These are phyloP conservation scores for Cercospora beticola DNA, from an alignment of 2,329 filamentous ascomycete species.

Conservation along the genomic window DNA sequence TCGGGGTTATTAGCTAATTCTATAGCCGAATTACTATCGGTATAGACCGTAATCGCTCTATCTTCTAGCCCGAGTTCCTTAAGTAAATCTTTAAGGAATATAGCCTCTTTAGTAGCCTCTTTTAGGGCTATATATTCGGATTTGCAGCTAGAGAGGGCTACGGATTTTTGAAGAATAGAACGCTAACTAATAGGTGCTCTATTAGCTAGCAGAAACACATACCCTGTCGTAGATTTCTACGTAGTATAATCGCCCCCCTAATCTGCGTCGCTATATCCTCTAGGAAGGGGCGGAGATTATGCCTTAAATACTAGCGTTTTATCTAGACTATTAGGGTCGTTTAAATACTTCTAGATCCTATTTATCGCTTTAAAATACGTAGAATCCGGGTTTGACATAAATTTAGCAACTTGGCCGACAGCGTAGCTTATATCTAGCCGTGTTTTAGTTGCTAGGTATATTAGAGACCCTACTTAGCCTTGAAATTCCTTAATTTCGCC, in stretches of 20 bases:
- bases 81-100: conserved; percentile 16
- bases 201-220: no score
- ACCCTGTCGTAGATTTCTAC: no score
- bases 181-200: no score
- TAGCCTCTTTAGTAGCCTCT: conserved; percentile 10
- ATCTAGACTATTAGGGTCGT: conserved; percentile 1
- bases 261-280: neutral
- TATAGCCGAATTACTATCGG: conserved; percentile 6
- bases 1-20: conserved; percentile 11
- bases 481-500: conserved; percentile 9
- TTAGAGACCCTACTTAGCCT: conserved; percentile 8
- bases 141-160: conserved; percentile 6
- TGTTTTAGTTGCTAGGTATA: neutral
- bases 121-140: conserved; percentile 14
- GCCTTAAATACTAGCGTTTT: conserved; percentile 3
- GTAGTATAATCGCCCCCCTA: conserved; percentile 12
- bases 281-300: conserved; percentile 1
- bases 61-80: conserved; percentile 8
- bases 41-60: conserved; percentile 2
- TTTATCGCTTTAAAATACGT: conserved; percentile 11
- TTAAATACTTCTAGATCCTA: conserved; percentile 17
- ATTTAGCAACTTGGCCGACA: conserved; percentile 4
- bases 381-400: conserved; percentile 8
- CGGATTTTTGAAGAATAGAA: no score
- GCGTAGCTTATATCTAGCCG: neutral